phyloP scores from a whole-genome alignment of 2,329 filamentous ascomycete genomes.

The Oidium heveae region DNA sequence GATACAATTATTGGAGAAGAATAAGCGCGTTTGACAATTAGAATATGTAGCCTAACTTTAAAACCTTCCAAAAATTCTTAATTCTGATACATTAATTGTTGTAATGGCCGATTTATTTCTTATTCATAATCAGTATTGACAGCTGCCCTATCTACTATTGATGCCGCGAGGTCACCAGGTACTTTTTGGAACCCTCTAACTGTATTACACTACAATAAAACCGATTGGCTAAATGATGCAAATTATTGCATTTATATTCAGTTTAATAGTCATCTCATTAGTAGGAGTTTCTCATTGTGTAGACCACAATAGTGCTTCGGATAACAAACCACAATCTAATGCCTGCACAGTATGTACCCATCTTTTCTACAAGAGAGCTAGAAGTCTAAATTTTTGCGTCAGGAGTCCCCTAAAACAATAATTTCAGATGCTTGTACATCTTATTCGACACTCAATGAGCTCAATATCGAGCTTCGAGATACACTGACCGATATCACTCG shows the following conservation, averaged over 20 bases:
- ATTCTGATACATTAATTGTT: no score
- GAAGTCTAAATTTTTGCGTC: slow-evolving; percentile 6
- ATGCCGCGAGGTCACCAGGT: no score
- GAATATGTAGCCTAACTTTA: no score
- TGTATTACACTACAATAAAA: no score
- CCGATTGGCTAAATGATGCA: background rate
- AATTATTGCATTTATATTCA: slow-evolving; percentile 27
- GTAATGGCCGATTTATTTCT: no score
- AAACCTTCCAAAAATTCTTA: no score
- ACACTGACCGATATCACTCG: slow-evolving; percentile 57
- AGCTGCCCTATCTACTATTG: no score
- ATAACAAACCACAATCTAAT: slow-evolving; percentile 8
- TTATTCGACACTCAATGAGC: slow-evolving; percentile 63
- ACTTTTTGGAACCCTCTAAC: no score
- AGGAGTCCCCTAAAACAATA: slow-evolving; percentile 74
- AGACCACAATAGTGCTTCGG: slow-evolving; percentile 6
- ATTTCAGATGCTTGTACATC: slow-evolving; percentile 89
- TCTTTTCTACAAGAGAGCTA: no score
- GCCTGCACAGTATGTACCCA: slow-evolving; percentile 15
- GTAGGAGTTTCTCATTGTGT: slow-evolving; percentile 22
- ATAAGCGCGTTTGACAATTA: no score
- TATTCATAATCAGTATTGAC: no score
- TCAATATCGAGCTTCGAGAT: slow-evolving; percentile 57
- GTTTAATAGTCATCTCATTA: slow-evolving; percentile 34
- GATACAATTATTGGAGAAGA: no score